Percentiles rank a stretch among this genome's conserved stretches.
Evolutionary conservation across 441 rosid species (phyloP).

Genomic region (Melianthus villosus): DNA sequence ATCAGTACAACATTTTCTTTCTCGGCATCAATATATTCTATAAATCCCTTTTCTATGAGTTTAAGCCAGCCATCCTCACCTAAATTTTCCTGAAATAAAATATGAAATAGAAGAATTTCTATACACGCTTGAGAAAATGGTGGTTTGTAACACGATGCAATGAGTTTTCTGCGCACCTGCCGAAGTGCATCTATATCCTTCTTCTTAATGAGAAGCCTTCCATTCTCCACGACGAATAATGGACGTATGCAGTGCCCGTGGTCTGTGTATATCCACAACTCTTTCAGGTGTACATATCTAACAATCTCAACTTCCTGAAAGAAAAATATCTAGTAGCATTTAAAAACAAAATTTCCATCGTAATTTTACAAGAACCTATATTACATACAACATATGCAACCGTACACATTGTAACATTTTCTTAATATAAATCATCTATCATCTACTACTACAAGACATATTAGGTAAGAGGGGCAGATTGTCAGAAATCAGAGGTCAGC

Average conservation of each 20-base stretch:
- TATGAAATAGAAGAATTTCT: slow-evolving; percentile 6
- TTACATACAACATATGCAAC: no score
- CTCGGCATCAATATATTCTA: slow-evolving; percentile 90
- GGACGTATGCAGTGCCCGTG: slow-evolving; percentile 99
- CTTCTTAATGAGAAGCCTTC: slow-evolving; percentile 80
- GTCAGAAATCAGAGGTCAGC: no score
- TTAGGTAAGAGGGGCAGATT: no score
- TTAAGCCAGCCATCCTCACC: slow-evolving; percentile 97
- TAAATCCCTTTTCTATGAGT: slow-evolving; percentile 66
- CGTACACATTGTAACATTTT: no score
- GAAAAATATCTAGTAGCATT: slow-evolving; percentile 9
- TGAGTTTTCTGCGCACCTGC: slow-evolving; percentile 30
- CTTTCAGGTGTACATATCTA: slow-evolving; percentile 77
- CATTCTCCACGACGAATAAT: slow-evolving; percentile 81
- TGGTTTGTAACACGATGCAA: not conserved
- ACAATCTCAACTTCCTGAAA: slow-evolving; percentile 90
- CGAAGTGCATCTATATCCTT: slow-evolving; percentile 69
- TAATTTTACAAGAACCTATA: no score
- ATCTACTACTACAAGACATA: no score
- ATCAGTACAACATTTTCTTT: slow-evolving; percentile 98
- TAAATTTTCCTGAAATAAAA: slow-evolving; percentile 58
- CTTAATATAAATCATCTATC: no score
- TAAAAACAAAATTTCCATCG: not conserved
- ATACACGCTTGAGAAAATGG: not conserved
- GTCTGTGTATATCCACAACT: slow-evolving; percentile 82